Base-by-base conservation (phyloP, 2,329 filamentous ascomycete species). In the Sporothrix pallida region DNA sequence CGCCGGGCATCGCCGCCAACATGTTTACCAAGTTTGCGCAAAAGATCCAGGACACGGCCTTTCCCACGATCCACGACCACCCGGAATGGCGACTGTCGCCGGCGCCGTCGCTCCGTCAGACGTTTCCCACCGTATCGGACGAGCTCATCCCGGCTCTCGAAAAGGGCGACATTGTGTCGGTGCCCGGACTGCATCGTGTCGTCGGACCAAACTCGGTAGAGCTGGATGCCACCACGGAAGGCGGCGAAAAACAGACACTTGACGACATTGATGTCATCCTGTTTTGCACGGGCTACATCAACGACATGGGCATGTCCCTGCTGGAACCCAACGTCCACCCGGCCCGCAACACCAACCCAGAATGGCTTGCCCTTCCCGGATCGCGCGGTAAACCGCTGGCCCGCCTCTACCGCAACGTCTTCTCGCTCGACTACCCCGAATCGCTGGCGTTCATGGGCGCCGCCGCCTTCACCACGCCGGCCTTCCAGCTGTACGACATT, bases 391-490 rank as follows among this genome's bases (percentile, higher is more conserved):
- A 80, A 75, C 12, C 79, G 0, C 79, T 84, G 0, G 79, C 81
- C 3, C 76, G 81, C 0, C 78, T 86, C 1, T 86, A 83, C 71
- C 81, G 82, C 54, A 85, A 85, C 76, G 76, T 86, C 4, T 84
- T 87, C 75, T 84, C 84, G 0, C 79, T 84, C 0, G 77, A 81
- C 31, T 78, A 83, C 31, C 83, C 84, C 3, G 79, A 84, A 10
- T 84, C 83, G 9, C 79, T 87, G 4, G 86, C 83, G 0, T 82
- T 86, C 70, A 77, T 85, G 72, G 82, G 82, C 74, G 81, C 81
- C 71, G 77, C 80, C 8, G 79, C 80, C 7, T 80, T 82, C 50
- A 78, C 79, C 74, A 79, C 80, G 68, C 80, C 81, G 79, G 72
- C 83, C 75, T 80, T 82, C 26, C 79, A 80, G 13, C 77, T 84